Base-by-base conservation (phyloP, 2,329 filamentous ascomycete genomes). In the Triangularia verruculosa region DNA sequence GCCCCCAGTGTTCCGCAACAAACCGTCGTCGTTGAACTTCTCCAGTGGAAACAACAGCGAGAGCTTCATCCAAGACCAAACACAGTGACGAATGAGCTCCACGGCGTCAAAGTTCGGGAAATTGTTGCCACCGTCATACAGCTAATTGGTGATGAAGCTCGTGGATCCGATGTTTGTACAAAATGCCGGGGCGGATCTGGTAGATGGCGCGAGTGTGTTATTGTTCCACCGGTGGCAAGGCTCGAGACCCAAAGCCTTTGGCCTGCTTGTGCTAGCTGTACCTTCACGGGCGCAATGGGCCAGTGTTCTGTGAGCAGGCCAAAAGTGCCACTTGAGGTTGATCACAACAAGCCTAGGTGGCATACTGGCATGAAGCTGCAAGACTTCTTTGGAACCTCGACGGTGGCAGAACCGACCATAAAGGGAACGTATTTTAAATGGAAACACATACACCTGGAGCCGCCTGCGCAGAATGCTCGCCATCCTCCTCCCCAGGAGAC, bases 61-160 rank as follows among this genome's bases (percentile, higher is more conserved):
- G 67, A 71, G 4, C 61, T 75, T 5, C 57, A 61, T 15, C 70
- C 69, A 68, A 73, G 75, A 34, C 57, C 59, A 30, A 15, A 51
- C 0, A 63, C 67, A 56, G 63, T 34, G 6, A 12, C 1, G 7
- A 20, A 57, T 11, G 13, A 60, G 0, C 72, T 66, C 8, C 8
- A 8, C 8, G 73, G 72, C 43, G 53, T 53, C 8, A 59, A 58
- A 8, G 39, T 65, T 5, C 57, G 69, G 4, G 72, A 75, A 52
- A 52, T 74, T 1, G 68, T 72, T 1, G 70, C 72, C 13, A 28
- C 73, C 20, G 24, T 74, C 5, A 66, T 76, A n/a, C 73, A 75
- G 32, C 13, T 74, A 34, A 74, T 71, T 1, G 74, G 74, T 9
- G 69, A 74, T 1, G 57, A 61, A 11, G 65, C 63, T 1, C 13